phyloP scores from a whole-genome alignment of 2,329 filamentous ascomycete species.

The Trichoderma asperellum region DNA sequence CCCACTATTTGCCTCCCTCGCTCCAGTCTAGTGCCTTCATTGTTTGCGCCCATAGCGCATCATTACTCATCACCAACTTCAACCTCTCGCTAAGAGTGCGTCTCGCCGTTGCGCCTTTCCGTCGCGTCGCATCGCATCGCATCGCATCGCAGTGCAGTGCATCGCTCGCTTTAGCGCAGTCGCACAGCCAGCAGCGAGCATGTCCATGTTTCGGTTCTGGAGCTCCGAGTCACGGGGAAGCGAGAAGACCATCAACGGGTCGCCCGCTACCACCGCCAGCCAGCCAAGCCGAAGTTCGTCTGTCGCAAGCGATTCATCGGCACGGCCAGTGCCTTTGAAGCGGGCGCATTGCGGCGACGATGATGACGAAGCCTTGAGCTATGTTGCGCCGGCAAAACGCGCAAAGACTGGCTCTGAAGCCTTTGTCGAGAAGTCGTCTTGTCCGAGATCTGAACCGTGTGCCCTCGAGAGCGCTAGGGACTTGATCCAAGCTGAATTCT shows the following conservation, averaged over 20 bases:
- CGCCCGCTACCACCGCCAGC: slow-evolving; percentile 45
- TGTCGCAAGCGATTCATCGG: slow-evolving; percentile 38
- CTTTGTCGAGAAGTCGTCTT: slow-evolving; percentile 33
- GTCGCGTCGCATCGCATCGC: slow-evolving; percentile 35
- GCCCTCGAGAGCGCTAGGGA: slow-evolving; percentile 64
- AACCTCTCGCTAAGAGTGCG: slow-evolving; percentile 1
- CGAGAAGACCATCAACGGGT: slow-evolving; percentile 53
- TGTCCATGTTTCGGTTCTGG: slow-evolving; percentile 67
- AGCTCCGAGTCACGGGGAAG: slow-evolving; percentile 61
- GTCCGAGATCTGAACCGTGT: neutral
- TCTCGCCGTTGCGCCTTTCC: slow-evolving; percentile 28
- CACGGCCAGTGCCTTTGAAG: slow-evolving; percentile 34
- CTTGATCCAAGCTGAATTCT: slow-evolving; percentile 82
- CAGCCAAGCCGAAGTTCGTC: slow-evolving; percentile 39
- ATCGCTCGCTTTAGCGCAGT: slow-evolving; percentile 26
- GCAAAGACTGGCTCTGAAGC: slow-evolving; percentile 38
- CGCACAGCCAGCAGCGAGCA: slow-evolving; percentile 38
- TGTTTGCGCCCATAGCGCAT: slow-evolving; percentile 15
- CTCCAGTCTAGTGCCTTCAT: slow-evolving; percentile 27
- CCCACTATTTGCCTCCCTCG: slow-evolving; percentile 28
- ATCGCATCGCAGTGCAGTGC: slow-evolving; percentile 20
- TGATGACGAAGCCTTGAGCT: slow-evolving; percentile 30
- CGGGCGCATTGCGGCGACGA: slow-evolving; percentile 42
- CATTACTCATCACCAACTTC: slow-evolving; percentile 16
- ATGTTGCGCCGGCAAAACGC: slow-evolving; percentile 48